Evolutionary conservation across 2,329 filamentous ascomycete genomes (phyloP).

Genomic region (Xylariaceae sp.): DNA sequence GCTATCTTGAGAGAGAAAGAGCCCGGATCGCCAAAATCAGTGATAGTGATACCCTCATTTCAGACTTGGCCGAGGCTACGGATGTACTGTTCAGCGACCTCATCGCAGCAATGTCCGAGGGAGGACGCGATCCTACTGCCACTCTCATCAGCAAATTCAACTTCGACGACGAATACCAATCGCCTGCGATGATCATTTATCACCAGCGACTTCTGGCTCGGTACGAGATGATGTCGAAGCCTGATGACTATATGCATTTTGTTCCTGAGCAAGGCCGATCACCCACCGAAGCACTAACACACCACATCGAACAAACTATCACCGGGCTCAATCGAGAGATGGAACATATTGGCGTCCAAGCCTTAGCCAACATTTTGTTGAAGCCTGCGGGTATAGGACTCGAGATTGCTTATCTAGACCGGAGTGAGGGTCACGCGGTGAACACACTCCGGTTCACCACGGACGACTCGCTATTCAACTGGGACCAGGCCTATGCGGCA

Average conservation of each 20-base stretch:
- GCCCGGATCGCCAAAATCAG: slow-evolving; percentile 68
- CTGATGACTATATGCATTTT: slow-evolving; percentile 67
- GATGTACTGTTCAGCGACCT: slow-evolving; percentile 39
- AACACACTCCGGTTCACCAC: slow-evolving; percentile 63
- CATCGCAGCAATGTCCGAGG: slow-evolving; percentile 53
- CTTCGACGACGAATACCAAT: slow-evolving; percentile 36
- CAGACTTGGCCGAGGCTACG: background rate
- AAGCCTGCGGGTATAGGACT: slow-evolving; percentile 74
- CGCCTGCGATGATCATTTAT: slow-evolving; percentile 75
- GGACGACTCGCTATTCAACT: slow-evolving; percentile 41
- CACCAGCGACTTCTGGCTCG: slow-evolving; percentile 78
- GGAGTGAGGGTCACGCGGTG: slow-evolving; percentile 71
- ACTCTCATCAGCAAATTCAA: slow-evolving; percentile 69
- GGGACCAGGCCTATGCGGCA: slow-evolving; percentile 37
- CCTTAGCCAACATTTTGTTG: slow-evolving; percentile 74
- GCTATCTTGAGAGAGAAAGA: slow-evolving; percentile 65
- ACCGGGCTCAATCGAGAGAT: slow-evolving; percentile 79
- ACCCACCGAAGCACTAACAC: background rate
- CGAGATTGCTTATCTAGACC: slow-evolving; percentile 87
- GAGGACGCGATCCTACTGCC: slow-evolving; percentile 49
- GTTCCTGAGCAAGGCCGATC: slow-evolving; percentile 46
- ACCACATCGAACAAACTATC: slow-evolving; percentile 49
- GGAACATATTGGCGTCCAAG: slow-evolving; percentile 79
- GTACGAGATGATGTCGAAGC: slow-evolving; percentile 76
- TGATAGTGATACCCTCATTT: slow-evolving; percentile 54